Base-by-base conservation (phyloP, 768 basidiomycete species). In the Fomitopsis serialis region DNA sequence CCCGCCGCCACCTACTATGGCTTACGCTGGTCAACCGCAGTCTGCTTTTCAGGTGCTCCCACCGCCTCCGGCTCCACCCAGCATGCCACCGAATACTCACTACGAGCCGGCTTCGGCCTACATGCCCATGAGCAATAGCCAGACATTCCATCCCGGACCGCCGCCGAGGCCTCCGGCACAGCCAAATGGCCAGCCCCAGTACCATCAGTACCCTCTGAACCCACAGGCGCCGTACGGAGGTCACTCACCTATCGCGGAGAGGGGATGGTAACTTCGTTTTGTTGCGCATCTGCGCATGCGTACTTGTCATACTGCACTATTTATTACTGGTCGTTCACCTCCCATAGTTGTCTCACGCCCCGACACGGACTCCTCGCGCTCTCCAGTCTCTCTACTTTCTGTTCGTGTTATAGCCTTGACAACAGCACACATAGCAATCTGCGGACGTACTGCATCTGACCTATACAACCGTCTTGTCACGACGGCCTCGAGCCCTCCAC, bases 1-100 rank as follows among this genome's bases (percentile, higher is more conserved):
- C 2, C 72, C 72, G 11, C 66, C 68, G 0, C 70, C 66, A 0
- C 71, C 73, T 19, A 59, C 68, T 34, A 61, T 66, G 19, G 66
- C 66, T 27, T 61, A 69, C 35, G 61, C 63, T 23, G 58, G 68
- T 48, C 67, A 67, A 15, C 65, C 50, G 6, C 55, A 53, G 50
- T 50, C 57, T 45, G 58, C 53, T 21, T 55, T 32, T 55, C 58
- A 54, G 47, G 54, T 57, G 12, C 45, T 63, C 44, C 62, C 51
- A n/a, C 58, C 52, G 12, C 66, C 58, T 25, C 65, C 57, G 27
- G 59, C 60, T 15, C 65, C 61, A 11, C 65, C 57, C 17, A 55
- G 42, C 35, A 42, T 60, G 53, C 63, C 58, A 0, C 55, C 54
- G 22, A 60, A 62, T 13, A 52, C 56, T 10, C 45, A 46, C 19